Evolutionary conservation across 2,329 filamentous ascomycete species (phyloP).

Genomic region (Fusarium kyushuense): DNA sequence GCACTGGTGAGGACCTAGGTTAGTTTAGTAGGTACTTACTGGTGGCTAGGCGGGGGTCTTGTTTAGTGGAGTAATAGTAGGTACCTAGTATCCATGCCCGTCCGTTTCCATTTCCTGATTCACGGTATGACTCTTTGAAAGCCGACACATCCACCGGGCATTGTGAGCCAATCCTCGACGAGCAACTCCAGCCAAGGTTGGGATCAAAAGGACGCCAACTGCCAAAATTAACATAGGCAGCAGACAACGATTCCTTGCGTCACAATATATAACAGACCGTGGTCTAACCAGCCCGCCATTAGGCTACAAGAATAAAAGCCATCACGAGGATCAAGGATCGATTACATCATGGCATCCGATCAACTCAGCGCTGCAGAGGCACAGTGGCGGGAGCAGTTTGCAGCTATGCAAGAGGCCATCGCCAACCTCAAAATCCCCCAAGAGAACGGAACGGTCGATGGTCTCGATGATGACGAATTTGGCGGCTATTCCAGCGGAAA

Average conservation of each 20-base stretch:
- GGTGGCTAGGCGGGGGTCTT: conserved; percentile 37
- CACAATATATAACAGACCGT: neutral
- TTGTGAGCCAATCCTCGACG: conserved; percentile 34
- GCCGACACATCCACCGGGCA: conserved; percentile 23
- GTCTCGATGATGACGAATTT: conserved; percentile 74
- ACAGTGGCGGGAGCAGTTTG: conserved; percentile 87
- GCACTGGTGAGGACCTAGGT: conserved; percentile 7
- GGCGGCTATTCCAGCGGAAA: conserved; percentile 67
- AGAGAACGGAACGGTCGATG: conserved; percentile 54
- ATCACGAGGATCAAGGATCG: neutral
- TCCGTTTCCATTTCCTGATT: conserved; percentile 2
- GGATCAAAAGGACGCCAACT: conserved; percentile 30
- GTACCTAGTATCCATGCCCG: no score
- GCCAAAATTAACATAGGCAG: conserved; percentile 27
- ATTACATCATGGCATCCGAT: conserved; percentile 52
- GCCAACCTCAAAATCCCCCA: conserved; percentile 72
- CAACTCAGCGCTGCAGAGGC: conserved; percentile 58
- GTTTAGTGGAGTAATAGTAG: conserved; percentile 30
- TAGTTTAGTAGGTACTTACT: no score
- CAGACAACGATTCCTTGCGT: conserved; percentile 15
- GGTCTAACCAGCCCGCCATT: neutral
- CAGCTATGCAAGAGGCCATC: conserved; percentile 87
- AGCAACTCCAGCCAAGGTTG: conserved; percentile 22
- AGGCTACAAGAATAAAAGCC: neutral
- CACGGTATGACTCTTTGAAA: conserved; percentile 42